Evolutionary conservation across 1,284 basidiomycete species (phyloP), one percentile per base, ranked within the genome.

Genomic region (Sporisorium iseilematis-ciliati): DNA sequence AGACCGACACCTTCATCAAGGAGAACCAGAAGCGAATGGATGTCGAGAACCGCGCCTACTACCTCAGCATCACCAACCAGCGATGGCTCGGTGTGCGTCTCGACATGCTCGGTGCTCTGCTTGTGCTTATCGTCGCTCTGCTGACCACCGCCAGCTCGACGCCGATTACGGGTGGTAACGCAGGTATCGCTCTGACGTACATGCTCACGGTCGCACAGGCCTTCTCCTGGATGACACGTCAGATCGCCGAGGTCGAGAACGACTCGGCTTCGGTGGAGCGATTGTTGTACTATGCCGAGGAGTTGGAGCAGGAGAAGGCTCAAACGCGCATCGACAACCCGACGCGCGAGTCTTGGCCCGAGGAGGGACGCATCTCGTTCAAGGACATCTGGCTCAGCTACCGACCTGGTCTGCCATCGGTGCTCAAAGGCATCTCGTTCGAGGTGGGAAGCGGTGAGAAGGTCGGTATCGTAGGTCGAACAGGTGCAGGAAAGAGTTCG

Each of bases 41-140:
- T 79, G 87, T 92, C 49, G 94, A 97, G 87, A 96, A 97, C 83
- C 88, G 92, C 40, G 93, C 94, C 2, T 96, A 95, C 84, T 94
- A 91, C 90, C 86, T 96, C 68, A 94, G 92, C 0, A 89, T 92
- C 23, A 88, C 90, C 14, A 95, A 94, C 83, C 86, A 92, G 89
- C 89, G 93, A 61, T 95, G 93, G 93, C 90, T 96, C 23, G 93
- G 92, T 68, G 77, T 91, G 18, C 87, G 91, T 2, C 86, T 92
- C 7, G 87, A 86, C 67, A 35, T 84, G 23, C 69, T 86, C n/a
- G 85, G 86, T 38, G 75, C 81, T 11, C 46, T 84, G 8, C 75
- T 84, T 20, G 81, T 82, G 40, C 67, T 85, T 25, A 73, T 84
- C 29, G 78, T 81, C 14, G 84, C 81, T 4, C 53, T 85, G 21